These are phyloP conservation scores for Backusella westeae DNA, from an alignment of 192 early-diverging fungal species.

Conservation along the genomic window DNA sequence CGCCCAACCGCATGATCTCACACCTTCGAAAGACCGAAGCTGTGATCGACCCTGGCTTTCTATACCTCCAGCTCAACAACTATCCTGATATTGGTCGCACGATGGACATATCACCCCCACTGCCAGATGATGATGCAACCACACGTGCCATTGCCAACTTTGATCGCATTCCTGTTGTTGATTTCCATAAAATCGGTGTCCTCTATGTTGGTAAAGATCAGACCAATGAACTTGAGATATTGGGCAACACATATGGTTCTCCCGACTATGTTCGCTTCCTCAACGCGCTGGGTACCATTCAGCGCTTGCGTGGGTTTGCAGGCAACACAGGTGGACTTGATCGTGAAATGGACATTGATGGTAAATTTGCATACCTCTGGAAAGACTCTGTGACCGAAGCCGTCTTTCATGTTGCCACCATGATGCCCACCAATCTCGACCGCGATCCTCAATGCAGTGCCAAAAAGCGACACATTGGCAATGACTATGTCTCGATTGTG, in stretches of 20 bases:
- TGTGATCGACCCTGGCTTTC: constrained; percentile 54
- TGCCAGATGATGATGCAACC: constrained; percentile 78
- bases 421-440: constrained; percentile 83
- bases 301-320: constrained; percentile 54
- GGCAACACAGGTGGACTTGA: constrained; percentile 88
- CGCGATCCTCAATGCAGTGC: constrained; percentile 75
- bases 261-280: constrained; percentile 86
- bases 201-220: constrained; percentile 89
- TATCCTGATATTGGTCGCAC: constrained; percentile 68
- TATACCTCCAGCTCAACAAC: constrained; percentile 65
- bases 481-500: constrained; percentile 93
- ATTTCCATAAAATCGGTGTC: constrained; percentile 96
- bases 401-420: constrained; percentile 90
- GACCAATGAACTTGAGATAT: constrained; percentile 79
- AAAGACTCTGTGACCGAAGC: constrained; percentile 83
- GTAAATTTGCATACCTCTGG: constrained; percentile 79
- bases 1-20: background rate
- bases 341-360: constrained; percentile 78
- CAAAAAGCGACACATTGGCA: constrained; percentile 97
- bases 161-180: constrained; percentile 85
- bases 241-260: constrained; percentile 86
- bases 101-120: constrained; percentile 34
- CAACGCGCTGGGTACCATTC: constrained; percentile 72
- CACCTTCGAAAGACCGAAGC: constrained; percentile 39
- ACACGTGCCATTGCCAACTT: constrained; percentile 76